Evolutionary conservation across 1,139 yeast species (phyloP), one percentile per base, ranked within the genome.

Genomic region (Taphrina flavorubra): DNA sequence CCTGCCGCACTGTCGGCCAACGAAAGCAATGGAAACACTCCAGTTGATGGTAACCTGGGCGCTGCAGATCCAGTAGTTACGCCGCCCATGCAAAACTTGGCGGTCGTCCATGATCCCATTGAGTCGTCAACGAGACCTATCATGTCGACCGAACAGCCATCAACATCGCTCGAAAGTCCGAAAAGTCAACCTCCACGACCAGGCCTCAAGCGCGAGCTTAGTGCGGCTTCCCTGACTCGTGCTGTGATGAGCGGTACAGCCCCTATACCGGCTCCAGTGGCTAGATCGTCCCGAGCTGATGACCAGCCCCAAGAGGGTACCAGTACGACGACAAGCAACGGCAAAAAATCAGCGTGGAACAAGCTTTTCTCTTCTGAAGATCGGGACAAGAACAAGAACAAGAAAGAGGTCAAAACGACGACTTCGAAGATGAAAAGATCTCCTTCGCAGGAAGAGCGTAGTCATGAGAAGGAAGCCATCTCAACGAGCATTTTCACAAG

Each of bases 181-280:
- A 57, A 46, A 42, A 20, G 8, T 49, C 53, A 49, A 34, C 10
- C 18, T 14, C 14, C 65, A 20, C 31, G 66, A 18, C 66, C 66
- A 11, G 66, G 66, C 10, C 39, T 63, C 7, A 42, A 46, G 25
- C 53, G 67, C 3, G 67, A 63, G 37, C 55, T 63, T 3, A 53
- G 61, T 44, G 67, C 67, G 13, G 67, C 67, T 8, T 63, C 67
- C 7, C 56, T 63, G 39, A 63, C 67, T 14, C 40, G 67, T n/a
- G 67, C 67, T n/a, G 67, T 63, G 18, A 63, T 63, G 67, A 53
- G 49, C 18, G 67, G 67, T n/a, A 46, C 60, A 13, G 61, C 56
- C 16, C 61, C 59, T 2, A 13, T 51, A 2, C 40, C 61, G 11
- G 25, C 49, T 51, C 47, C 65, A 10, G 31, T 40, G 4, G 44